Base-by-base conservation (phyloP, 169 alveolate species). In the Babesia bigemina region DNA sequence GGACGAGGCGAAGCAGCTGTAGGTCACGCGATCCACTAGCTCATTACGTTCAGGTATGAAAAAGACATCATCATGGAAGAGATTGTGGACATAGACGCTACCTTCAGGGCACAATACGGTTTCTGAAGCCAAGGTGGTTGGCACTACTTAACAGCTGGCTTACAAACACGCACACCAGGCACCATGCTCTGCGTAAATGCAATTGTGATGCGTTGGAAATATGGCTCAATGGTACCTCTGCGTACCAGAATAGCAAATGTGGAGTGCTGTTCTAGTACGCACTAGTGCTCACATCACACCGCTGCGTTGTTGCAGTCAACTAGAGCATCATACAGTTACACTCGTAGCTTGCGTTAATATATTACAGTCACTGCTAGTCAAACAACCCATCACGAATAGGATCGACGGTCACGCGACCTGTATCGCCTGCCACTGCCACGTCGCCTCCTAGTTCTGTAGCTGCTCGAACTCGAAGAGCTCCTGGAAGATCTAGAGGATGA, bases 41-140 rank as follows among this genome's bases (percentile, higher is more conserved):
- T 47, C 21, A 75, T 47, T 21, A 77, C 16, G 16, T n/a, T 45
- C 70, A 61, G 70, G 8, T 61, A 81, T 57, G 81, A 81, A 21
- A 26, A 53, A 3, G 88, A 81, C 48, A 71, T 62, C 17, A 62
- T 73, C 39, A 28, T 81, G 66, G 75, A 81, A 13, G 79, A 73
- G 33, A 63, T 78, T n/a, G 39, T 67, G 70, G 67, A 49, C 47
- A 28, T 63, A n/a, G 82, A 78, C 44, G 28, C 26, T 19, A 49
- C 63, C 8, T 67, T 78, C 66, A 78, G 81, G 69, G 22, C 44
- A 9, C n/a, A 36, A 56, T 69, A 50, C 59, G 49, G 39, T 12
- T 44, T 67, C 24, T 62, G 55, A 62, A 13, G 17, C 29, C 61
- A 17, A 4, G 36, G 17, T 9, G 50, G 17, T 33, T 33, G 39